Evolutionary conservation across 305 asterid genomes (phyloP).

Genomic region (Stenogyne calaminthoides): DNA sequence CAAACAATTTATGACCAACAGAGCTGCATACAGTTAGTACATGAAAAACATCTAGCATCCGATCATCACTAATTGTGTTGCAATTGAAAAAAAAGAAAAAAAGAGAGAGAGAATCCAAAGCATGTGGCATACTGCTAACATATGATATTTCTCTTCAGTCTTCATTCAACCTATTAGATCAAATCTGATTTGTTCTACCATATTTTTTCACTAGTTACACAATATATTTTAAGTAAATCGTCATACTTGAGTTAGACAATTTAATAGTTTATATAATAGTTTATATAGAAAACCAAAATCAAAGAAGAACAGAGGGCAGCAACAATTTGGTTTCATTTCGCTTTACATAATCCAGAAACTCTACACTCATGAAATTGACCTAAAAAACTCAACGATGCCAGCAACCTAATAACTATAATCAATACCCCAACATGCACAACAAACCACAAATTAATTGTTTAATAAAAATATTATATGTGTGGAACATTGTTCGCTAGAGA

Average conservation of each 20-base stretch:
- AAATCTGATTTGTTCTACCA: neutral
- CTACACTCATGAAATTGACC: neutral
- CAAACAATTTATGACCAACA: slow-evolving; percentile 19
- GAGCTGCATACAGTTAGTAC: slow-evolving; percentile 2
- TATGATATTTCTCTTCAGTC: neutral
- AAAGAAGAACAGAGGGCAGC: neutral
- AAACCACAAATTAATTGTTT: neutral
- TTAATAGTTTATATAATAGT: neutral
- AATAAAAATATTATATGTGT: neutral
- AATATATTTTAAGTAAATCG: neutral
- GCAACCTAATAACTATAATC: neutral
- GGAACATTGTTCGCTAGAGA: neutral
- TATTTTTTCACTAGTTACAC: slow-evolving; percentile 12
- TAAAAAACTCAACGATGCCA: neutral
- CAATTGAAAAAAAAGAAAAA: neutral
- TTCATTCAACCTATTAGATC: neutral
- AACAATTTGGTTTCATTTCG: neutral
- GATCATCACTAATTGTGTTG: neutral
- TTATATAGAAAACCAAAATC: neutral
- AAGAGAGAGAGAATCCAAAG: neutral
- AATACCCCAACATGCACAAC: neutral
- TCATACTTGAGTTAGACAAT: neutral
- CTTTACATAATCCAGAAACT: neutral
- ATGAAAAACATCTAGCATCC: neutral
- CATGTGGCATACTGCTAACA: slow-evolving; percentile 1